Evolutionary conservation across 2,329 filamentous ascomycete species (phyloP).

Genomic region (Colletotrichum chrysophilum): DNA sequence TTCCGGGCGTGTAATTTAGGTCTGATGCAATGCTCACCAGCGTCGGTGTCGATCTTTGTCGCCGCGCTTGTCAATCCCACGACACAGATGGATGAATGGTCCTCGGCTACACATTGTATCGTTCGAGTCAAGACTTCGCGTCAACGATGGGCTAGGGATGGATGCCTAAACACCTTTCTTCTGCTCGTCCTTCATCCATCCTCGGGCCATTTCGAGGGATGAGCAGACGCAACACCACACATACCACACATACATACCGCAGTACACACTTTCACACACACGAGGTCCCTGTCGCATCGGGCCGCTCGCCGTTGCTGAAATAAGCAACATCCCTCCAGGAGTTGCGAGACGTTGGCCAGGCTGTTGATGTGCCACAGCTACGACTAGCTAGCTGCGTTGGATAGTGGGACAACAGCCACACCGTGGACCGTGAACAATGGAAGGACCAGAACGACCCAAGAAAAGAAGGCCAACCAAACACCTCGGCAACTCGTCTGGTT

Average conservation of each 20-base stretch:
- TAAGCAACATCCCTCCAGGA: neutral
- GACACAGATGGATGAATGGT: neutral
- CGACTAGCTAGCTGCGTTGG: neutral
- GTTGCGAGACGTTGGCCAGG: neutral
- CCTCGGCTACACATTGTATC: neutral
- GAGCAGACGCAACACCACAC: neutral
- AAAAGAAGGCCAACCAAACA: neutral
- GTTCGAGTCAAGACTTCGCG: neutral
- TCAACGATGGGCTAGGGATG: neutral
- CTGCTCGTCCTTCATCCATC: neutral
- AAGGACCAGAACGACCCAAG: neutral
- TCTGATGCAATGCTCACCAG: neutral
- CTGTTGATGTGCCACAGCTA: neutral
- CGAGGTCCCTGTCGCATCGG: neutral
- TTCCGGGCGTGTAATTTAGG: neutral
- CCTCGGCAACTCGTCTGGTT: neutral
- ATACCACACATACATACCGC: neutral
- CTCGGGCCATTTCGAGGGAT: neutral
- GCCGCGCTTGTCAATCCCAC: neutral
- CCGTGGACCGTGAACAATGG: neutral
- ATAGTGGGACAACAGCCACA: neutral
- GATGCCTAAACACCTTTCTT: neutral
- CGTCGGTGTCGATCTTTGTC: neutral
- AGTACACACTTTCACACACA: neutral
- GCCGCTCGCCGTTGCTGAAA: neutral